A percentile compares a stretch with the other conserved stretches of the same genome.
These are phyloP conservation scores for Hysterangium stoloniferum DNA, from an alignment of 768 basidiomycete genomes.

Conservation along the genomic window DNA sequence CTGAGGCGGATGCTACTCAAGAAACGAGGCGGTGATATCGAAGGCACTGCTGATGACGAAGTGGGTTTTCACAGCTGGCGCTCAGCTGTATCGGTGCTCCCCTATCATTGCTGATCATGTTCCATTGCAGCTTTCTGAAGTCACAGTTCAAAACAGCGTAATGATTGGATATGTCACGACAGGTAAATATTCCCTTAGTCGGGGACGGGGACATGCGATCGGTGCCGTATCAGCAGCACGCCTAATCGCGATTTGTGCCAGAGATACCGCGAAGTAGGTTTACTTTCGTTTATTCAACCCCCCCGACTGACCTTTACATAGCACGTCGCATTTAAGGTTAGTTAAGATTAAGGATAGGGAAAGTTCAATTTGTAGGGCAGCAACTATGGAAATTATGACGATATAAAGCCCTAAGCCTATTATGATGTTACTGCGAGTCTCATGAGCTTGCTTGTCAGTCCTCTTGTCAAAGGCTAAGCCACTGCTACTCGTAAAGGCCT, in stretches of 20 bases:
- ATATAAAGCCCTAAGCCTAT: background rate
- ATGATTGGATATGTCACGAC: conserved; percentile 82
- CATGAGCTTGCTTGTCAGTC: no score
- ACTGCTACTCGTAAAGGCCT: no score
- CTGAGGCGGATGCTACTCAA: conserved; percentile 24
- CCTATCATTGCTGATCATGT: conserved; percentile 9
- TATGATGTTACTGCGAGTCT: no score
- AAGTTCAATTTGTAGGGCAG: conserved; percentile 45
- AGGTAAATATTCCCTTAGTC: conserved; percentile 72
- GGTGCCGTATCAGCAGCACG: conserved; percentile 58
- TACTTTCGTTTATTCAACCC: background rate
- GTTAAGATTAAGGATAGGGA: conserved; percentile 62
- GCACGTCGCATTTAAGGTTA: conserved; percentile 24
- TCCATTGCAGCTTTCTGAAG: conserved; percentile 36
- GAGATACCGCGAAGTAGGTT: background rate
- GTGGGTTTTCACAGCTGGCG: conserved; percentile 11
- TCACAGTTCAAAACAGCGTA: conserved; percentile 31
- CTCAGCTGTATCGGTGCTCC: background rate
- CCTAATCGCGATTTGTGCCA: conserved; percentile 41
- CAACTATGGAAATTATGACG: conserved; percentile 34
- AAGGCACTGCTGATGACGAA: conserved; percentile 21
- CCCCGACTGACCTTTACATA: background rate
- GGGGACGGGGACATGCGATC: conserved; percentile 71
- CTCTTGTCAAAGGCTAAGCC: no score
- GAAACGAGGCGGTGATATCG: conserved; percentile 17